A percentile compares a stretch with the other conserved stretches of the same genome.
phyloP scores from a whole-genome alignment of 2,329 filamentous ascomycete genomes.

The Sporothrix globosa region DNA sequence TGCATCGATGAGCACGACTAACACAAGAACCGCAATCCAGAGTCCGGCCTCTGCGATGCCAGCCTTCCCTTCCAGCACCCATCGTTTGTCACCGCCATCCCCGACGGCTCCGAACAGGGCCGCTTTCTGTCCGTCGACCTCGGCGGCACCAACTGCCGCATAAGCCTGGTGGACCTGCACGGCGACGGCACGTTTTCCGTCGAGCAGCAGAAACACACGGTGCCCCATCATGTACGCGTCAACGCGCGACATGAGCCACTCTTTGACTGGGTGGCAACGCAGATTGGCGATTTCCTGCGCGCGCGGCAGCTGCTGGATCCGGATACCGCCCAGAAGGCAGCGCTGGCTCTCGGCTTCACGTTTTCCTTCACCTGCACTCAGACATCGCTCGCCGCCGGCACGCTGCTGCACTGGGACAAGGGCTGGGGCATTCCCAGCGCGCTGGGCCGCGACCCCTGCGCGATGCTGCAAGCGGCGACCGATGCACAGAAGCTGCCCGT shows the following conservation, averaged over 20 bases:
- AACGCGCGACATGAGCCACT: constrained; percentile 82
- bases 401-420: constrained; percentile 95
- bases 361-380: constrained; percentile 97
- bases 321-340: constrained; percentile 64
- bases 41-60: constrained; percentile 16
- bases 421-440: constrained; percentile 94
- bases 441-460: constrained; percentile 90
- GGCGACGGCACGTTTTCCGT: constrained; percentile 93
- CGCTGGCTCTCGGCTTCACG: constrained; percentile 85
- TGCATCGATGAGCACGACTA: no score
- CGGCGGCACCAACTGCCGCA: constrained; percentile 94
- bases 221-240: constrained; percentile 86
- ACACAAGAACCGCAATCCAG: no score
- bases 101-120: constrained; percentile 95
- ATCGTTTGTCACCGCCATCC: constrained; percentile 90
- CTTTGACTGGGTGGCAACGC: constrained; percentile 87
- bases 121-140: constrained; percentile 94
- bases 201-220: constrained; percentile 86
- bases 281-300: constrained; percentile 86
- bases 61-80: constrained; percentile 69
- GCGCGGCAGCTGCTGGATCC: constrained; percentile 47
- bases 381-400: constrained; percentile 88
- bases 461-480: constrained; percentile 82
- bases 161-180: constrained; percentile 89
- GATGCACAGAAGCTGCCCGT: constrained; percentile 83